A percentile compares a stretch with the other conserved stretches of the same genome.
Evolutionary conservation across 257 asterid species (phyloP).

Genomic region (Ocimum tenuiflorum): DNA sequence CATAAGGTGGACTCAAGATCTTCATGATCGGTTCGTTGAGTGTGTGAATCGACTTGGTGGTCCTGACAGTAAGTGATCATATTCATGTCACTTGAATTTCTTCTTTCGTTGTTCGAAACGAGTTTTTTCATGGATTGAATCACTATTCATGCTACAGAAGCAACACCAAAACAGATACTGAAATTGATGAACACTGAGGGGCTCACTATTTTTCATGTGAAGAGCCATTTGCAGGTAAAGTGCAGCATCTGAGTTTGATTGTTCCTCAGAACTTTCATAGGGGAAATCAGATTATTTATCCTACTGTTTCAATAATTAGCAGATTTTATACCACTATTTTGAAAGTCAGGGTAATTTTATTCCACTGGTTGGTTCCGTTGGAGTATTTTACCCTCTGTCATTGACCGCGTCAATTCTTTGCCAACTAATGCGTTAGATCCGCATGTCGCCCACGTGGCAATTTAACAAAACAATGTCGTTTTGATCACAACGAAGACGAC

Average conservation of each 20-base stretch:
- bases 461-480: too few species aligned
- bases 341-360: too few species aligned
- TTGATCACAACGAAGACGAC: too few species aligned
- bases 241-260: background rate
- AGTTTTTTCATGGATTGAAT: constrained; percentile 8
- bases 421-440: too few species aligned
- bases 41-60: constrained; percentile 81
- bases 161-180: constrained; percentile 87
- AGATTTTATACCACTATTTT: too few species aligned
- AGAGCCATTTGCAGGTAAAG: constrained; percentile 88
- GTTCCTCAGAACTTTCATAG: background rate
- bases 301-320: too few species aligned
- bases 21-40: constrained; percentile 76
- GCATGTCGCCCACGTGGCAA: too few species aligned
- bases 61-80: constrained; percentile 60
- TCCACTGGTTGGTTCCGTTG: too few species aligned
- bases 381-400: too few species aligned
- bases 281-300: too few species aligned
- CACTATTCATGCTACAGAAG: constrained; percentile 40
- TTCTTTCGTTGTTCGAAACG: background rate
- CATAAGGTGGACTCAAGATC: constrained; percentile 89
- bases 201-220: constrained; percentile 81
- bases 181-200: constrained; percentile 80
- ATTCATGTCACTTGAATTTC: background rate
- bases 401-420: too few species aligned